Evolutionary conservation across 176 grass and related monocot species (phyloP).

Genomic region (Luzula sylvatica): DNA sequence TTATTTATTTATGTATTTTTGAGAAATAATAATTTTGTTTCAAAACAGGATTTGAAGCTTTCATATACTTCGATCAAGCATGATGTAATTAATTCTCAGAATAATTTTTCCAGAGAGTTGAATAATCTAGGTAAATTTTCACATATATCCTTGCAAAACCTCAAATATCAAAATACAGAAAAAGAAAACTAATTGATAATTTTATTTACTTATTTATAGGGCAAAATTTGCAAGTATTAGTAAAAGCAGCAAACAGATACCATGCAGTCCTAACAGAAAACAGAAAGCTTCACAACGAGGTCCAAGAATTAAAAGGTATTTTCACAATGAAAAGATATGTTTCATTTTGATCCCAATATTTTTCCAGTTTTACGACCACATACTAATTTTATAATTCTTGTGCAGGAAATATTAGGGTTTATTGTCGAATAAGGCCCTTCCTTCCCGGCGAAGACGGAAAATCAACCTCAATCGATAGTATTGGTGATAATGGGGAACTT

Average conservation of each 20-base stretch:
- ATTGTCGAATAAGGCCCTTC: slow-evolving; percentile 84
- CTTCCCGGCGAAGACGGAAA: slow-evolving; percentile 46
- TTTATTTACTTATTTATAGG: slow-evolving; percentile 18
- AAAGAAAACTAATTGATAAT: neutral
- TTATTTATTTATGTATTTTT: neutral
- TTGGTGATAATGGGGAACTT: slow-evolving; percentile 66
- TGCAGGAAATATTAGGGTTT: slow-evolving; percentile 92
- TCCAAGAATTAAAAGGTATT: slow-evolving; percentile 94
- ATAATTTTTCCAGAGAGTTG: slow-evolving; percentile 24
- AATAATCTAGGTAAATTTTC: slow-evolving; percentile 24
- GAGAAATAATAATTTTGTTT: neutral
- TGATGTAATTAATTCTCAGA: slow-evolving; percentile 22
- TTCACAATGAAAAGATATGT: neutral
- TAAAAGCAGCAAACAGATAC: slow-evolving; percentile 53
- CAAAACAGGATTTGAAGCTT: slow-evolving; percentile 19
- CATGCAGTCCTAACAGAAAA: slow-evolving; percentile 69
- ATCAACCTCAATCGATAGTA: slow-evolving; percentile 33
- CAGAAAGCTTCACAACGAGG: slow-evolving; percentile 68
- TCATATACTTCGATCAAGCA: slow-evolving; percentile 15
- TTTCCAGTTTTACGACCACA: neutral
- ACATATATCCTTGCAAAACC: neutral
- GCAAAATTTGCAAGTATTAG: slow-evolving; percentile 32
- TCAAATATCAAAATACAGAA: neutral
- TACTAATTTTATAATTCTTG: neutral
- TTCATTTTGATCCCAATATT: neutral